Percentiles rank a stretch among this genome's conserved stretches.
Conservation (phyloP, 345 rosid genomes). For the Boechera stricta region DNA sequence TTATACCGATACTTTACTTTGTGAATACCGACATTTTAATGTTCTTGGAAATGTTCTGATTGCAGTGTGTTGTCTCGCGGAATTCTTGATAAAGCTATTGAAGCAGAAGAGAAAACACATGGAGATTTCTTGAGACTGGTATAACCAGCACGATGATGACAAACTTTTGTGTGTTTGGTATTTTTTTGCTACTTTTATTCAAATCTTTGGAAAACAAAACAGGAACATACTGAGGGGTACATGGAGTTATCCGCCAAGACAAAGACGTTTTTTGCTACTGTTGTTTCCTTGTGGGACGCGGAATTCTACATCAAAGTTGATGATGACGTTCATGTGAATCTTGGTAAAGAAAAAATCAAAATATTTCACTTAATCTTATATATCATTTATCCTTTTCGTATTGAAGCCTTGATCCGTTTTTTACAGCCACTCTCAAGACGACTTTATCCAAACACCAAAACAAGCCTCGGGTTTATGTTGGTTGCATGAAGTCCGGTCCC, state of each 20-base stretch:
- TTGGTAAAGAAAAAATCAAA: conserved; percentile 52
- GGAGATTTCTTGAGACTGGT: conserved; percentile 95
- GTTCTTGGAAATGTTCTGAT: conserved; percentile 21
- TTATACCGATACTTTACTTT: neutral
- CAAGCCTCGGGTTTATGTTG: conserved; percentile 69
- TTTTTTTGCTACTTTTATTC: neutral
- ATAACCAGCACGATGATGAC: conserved; percentile 22
- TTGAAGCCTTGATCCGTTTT: neutral
- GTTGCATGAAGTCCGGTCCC: conserved; percentile 99
- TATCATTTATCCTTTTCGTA: neutral
- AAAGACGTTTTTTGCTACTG: conserved; percentile 75
- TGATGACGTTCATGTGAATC: conserved; percentile 91
- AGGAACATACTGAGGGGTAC: conserved; percentile 91
- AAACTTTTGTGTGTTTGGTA: conserved; percentile 13
- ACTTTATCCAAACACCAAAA: conserved; percentile 56
- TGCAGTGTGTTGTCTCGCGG: conserved; percentile 54
- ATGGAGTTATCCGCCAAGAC: conserved; percentile 86
- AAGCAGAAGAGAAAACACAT: conserved; percentile 67
- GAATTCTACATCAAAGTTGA: conserved; percentile 95
- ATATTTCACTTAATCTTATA: neutral
- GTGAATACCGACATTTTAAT: neutral
- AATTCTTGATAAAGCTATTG: conserved; percentile 75
- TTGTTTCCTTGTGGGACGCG: conserved; percentile 84
- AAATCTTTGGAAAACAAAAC: conserved; percentile 30
- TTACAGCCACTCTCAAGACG: conserved; percentile 68